phyloP scores from a whole-genome alignment of 371 early-diverging fungal species.

The Mortierella sp. region DNA sequence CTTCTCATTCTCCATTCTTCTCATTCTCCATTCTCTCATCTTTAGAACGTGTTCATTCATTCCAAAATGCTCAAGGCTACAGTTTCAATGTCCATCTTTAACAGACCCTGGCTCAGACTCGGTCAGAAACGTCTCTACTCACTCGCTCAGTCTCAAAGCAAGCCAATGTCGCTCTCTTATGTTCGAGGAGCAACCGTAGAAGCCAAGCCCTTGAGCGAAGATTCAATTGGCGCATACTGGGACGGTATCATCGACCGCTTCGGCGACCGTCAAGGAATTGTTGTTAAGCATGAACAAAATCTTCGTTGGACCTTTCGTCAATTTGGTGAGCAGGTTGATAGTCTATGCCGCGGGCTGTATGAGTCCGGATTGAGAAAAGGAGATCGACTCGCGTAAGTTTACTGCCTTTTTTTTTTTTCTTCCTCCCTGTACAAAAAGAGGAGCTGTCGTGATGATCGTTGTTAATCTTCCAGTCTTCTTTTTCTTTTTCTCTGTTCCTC shows the following conservation, averaged over 20 bases:
- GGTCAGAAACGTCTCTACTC: conserved; percentile 18
- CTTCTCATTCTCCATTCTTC: not conserved
- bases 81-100: not conserved
- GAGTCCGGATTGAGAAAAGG: conserved; percentile 57
- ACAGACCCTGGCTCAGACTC: conserved; percentile 7
- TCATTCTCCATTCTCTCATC: conserved; percentile 1
- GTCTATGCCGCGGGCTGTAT: conserved; percentile 56
- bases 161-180: conserved; percentile 24
- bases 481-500: not conserved
- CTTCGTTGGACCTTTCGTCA: conserved; percentile 49
- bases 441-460: not conserved
- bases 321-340: conserved; percentile 58
- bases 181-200: conserved; percentile 40
- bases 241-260: conserved; percentile 29
- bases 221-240: conserved; percentile 55
- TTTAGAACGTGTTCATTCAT: not conserved
- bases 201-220: conserved; percentile 37
- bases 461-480: not conserved
- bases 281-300: conserved; percentile 56
- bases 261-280: conserved; percentile 51
- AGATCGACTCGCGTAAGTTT: conserved; percentile 58
- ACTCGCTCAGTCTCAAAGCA: conserved; percentile 2
- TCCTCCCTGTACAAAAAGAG: not conserved
- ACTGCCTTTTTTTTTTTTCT: not conserved
- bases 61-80: conserved; percentile 11